These are phyloP conservation scores for Apium graveolens DNA, from an alignment of 129 eudicot genomes.

Conservation along the genomic window DNA sequence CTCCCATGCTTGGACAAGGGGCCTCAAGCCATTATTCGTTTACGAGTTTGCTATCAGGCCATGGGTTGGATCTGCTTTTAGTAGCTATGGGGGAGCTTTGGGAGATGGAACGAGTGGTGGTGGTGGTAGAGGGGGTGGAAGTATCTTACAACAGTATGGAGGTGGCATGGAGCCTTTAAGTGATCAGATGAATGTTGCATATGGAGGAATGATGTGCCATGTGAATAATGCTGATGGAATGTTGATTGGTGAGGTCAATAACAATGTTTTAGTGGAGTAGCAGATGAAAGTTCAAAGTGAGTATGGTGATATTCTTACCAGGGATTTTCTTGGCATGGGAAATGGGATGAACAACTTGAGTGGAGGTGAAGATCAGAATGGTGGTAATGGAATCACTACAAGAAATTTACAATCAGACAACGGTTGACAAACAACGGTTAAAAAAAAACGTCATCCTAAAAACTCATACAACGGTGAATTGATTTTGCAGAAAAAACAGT, in stretches of 20 bases:
- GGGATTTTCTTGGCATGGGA: slow-evolving; percentile 53
- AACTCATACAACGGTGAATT: no score
- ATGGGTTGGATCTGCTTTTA: neutral
- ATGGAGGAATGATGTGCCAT: neutral
- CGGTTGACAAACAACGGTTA: no score
- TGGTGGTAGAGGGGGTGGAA: neutral
- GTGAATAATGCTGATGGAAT: neutral
- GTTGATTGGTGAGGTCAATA: slow-evolving; percentile 4
- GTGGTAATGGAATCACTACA: neutral
- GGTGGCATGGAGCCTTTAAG: neutral
- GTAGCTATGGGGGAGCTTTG: slow-evolving; percentile 3
- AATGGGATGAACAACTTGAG: slow-evolving; percentile 27
- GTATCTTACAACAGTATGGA: slow-evolving; percentile 3
- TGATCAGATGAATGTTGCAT: neutral
- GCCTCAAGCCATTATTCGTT: neutral
- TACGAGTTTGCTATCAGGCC: neutral
- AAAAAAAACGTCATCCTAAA: no score
- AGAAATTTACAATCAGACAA: no score
- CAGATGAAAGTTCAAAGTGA: neutral
- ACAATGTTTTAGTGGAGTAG: neutral
- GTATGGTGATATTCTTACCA: slow-evolving; percentile 10
- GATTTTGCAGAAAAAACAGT: no score
- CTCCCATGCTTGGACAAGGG: neutral
- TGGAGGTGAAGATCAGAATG: slow-evolving; percentile 12
- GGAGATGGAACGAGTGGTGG: neutral